Base-by-base conservation (phyloP, 1,139 yeast species). In the Pichia inconspicua region DNA sequence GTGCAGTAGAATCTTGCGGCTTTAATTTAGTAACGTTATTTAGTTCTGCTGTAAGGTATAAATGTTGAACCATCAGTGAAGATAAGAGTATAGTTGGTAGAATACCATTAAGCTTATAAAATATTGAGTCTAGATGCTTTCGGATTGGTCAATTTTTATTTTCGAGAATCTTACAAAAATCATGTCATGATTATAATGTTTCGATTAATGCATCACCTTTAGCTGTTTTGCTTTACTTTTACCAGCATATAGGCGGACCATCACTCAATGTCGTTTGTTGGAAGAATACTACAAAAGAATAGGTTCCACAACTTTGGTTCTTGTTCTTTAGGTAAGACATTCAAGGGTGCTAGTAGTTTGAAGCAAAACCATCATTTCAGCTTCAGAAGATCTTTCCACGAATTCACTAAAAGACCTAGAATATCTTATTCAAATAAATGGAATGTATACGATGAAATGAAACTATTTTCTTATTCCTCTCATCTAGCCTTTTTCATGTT, bases 1-100 rank as follows among this genome's bases (percentile, higher is more conserved):
- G 61, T 19, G 70, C 72, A 1, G 74, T 72, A 0, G 80, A 67
- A 58, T 90, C 96, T 9, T 71, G 65, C 11, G 94, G 87, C 40
- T 67, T 66, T n/a, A 87, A 67, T 43, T 73, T 78, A 2, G 85
- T 80, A 41, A 87, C 84, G 41, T 79, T 80, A 45, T 69, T 69
- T 39, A 87, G 71, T 37, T 78, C 81, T 9, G 88, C 95, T 11
- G 70, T 66, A 22, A 83, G 66, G 46, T 72, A 72, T 44, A 87
- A 41, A 36, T 50, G 52, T 12, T 53, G 48, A 4, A 54, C 59
- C 62, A 58, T 57, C 11, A n/a, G 34, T 30, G 6, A 5, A 27
- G 9, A 27, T 27, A 27, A 11, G 5, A 8, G 10, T 27, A 27
- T 27, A 27, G 22, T 22, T 27, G 4, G 30, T 5, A 6, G 22